A percentile compares a stretch with the other conserved stretches of the same genome.
These are phyloP conservation scores for Colletotrichum sojae DNA, from an alignment of 2,329 filamentous ascomycete species.

Conservation along the genomic window DNA sequence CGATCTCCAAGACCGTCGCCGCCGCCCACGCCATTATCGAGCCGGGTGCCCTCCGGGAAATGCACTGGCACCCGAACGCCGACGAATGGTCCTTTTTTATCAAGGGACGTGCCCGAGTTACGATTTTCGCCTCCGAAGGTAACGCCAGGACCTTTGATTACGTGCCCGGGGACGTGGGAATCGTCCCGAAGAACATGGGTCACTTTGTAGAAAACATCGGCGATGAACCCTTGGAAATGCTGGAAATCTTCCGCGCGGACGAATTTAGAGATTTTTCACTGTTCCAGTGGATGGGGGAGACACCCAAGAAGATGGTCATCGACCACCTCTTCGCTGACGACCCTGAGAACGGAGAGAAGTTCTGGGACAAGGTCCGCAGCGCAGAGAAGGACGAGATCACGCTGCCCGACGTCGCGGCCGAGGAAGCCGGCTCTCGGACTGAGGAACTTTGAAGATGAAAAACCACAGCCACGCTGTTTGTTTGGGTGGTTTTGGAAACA, in stretches of 20 bases:
- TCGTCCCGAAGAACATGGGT: conserved; percentile 83
- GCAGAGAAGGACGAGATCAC: conserved; percentile 72
- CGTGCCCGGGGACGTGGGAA: conserved; percentile 80
- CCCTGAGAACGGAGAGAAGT: conserved; percentile 71
- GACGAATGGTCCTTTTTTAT: conserved; percentile 90
- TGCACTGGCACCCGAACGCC: conserved; percentile 86
- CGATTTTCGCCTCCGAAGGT: conserved; percentile 79
- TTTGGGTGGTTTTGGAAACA: conserved; percentile 1
- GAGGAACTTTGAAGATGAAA: conserved; percentile 33
- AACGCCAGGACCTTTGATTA: conserved; percentile 83
- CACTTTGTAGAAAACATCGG: conserved; percentile 88
- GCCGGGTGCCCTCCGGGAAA: conserved; percentile 81
- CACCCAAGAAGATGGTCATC: conserved; percentile 74
- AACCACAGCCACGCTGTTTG: conserved; percentile 11
- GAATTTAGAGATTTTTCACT: conserved; percentile 81
- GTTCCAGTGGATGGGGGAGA: conserved; percentile 84
- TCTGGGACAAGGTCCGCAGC: conserved; percentile 73
- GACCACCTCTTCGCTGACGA: conserved; percentile 79
- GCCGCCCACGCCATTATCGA: conserved; percentile 80
- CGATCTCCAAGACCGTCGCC: conserved; percentile 79
- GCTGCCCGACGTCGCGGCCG: conserved; percentile 37
- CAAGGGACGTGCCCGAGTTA: conserved; percentile 78
- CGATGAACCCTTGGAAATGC: conserved; percentile 80
- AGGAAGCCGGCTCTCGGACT: conserved; percentile 1
- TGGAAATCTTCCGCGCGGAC: conserved; percentile 82